phyloP scores from a whole-genome alignment of 2,329 filamentous ascomycete genomes.

The Chalara sp. region DNA sequence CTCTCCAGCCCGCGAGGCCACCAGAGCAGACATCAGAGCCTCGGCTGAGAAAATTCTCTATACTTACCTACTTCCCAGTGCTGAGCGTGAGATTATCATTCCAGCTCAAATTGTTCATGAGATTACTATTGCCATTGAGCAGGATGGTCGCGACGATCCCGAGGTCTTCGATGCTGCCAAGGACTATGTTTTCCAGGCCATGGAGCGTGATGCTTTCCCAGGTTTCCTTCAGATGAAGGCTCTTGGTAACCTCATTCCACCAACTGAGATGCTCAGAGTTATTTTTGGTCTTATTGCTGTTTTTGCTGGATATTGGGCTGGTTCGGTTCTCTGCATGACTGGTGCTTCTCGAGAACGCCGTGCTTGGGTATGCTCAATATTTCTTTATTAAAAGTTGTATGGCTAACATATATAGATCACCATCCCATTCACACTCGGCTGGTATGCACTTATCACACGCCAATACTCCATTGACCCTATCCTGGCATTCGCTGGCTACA shows the following conservation, averaged over 20 bases:
- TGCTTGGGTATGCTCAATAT: slow-evolving; percentile 65
- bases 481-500: slow-evolving; percentile 80
- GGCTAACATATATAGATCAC: slow-evolving; percentile 54
- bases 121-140: slow-evolving; percentile 83
- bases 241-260: slow-evolving; percentile 87
- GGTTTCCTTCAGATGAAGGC: slow-evolving; percentile 94
- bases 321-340: slow-evolving; percentile 88
- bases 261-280: slow-evolving; percentile 78
- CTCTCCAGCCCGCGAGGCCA: slow-evolving; percentile 76
- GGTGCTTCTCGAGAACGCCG: slow-evolving; percentile 66
- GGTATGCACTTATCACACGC: slow-evolving; percentile 84
- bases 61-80: slow-evolving; percentile 89
- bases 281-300: slow-evolving; percentile 80
- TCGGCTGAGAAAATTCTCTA: slow-evolving; percentile 99
- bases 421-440: slow-evolving; percentile 82
- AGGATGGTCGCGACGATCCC: slow-evolving; percentile 86
- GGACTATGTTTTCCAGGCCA: slow-evolving; percentile 98
- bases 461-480: slow-evolving; percentile 94
- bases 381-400: slow-evolving; percentile 8
- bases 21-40: slow-evolving; percentile 82
- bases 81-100: slow-evolving; percentile 91
- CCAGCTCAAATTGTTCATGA: slow-evolving; percentile 80
- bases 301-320: slow-evolving; percentile 91
- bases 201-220: slow-evolving; percentile 98
- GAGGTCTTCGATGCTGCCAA: slow-evolving; percentile 97